Evolutionary conservation across 2,329 filamentous ascomycete genomes (phyloP).

Genomic region (Neofusicoccum parvum): DNA sequence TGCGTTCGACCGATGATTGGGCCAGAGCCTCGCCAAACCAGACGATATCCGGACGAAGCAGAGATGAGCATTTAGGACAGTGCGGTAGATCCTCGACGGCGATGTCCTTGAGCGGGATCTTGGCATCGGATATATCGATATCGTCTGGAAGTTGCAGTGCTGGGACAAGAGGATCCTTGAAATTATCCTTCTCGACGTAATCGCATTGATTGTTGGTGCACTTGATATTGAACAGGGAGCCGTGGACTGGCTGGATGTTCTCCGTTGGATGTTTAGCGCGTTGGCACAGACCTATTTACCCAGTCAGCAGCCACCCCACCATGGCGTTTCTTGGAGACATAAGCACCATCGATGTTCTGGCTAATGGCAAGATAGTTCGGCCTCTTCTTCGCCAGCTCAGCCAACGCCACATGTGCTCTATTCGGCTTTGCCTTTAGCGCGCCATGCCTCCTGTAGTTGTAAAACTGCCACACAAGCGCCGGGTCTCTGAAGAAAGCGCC

Average conservation of each 20-base stretch:
- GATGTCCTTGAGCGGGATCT: conserved; percentile 21
- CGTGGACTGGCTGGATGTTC: conserved; percentile 25
- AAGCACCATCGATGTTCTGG: conserved; percentile 29
- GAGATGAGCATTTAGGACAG: conserved; percentile 23
- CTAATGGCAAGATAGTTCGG: conserved; percentile 26
- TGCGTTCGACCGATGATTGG: conserved; percentile 52
- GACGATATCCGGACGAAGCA: conserved; percentile 28
- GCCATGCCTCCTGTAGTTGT: conserved; percentile 23
- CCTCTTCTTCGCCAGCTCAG: conserved; percentile 25
- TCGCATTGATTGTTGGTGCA: conserved; percentile 23
- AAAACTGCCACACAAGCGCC: conserved; percentile 27
- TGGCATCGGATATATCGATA: conserved; percentile 18
- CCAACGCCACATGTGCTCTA: conserved; percentile 28
- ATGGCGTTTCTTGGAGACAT: background rate
- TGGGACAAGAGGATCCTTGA: conserved; percentile 16
- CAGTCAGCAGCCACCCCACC: background rate
- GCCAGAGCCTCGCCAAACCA: conserved; percentile 38
- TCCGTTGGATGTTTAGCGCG: conserved; percentile 22
- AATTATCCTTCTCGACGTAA: conserved; percentile 14
- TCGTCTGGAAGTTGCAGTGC: conserved; percentile 12
- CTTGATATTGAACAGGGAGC: conserved; percentile 26
- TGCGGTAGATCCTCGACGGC: conserved; percentile 23
- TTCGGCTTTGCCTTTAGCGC: conserved; percentile 28
- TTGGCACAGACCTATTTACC: conserved; percentile 24
- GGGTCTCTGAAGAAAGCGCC: conserved; percentile 26